Base-by-base conservation (phyloP, 108 stramenopile species). In the Pseudonitzschia delicatissima region DNA sequence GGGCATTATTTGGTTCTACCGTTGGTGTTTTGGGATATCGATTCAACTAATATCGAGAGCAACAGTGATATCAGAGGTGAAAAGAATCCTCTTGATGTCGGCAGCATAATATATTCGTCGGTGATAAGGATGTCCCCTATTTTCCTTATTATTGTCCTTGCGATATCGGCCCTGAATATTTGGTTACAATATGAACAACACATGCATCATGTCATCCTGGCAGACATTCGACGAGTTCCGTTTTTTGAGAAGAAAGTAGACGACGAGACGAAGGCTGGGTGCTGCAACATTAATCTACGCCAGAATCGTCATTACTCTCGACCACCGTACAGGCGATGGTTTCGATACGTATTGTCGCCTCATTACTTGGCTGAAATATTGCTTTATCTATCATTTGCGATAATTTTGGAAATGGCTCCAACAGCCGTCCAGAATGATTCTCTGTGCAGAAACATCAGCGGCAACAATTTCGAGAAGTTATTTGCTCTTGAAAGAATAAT, bases 361-460 rank as follows among this genome's bases (percentile, higher is more conserved):
- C 89, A 90, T 68, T 90, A 90, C 49, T 64, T 86, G 4, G 82
- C 86, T 42, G 89, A 90, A 60, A 84, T 90, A 35, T 51, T 87
- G 59, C 72, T 90, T 21, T 90, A 90, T 67, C 20, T 69, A 13
- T 58, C 74, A 4, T 85, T 87, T 64, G 75, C 72, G 48, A 20
- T 87, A 3, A 28, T 86, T 28, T 45, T 68, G 23, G 37, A 66
- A 59, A 23, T 13, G 31, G 45, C 37, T 25, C 18, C 37, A 40
- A 21, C 59, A 2, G 0, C 37, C 39, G 49, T 29, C 37, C 11
- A 72, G 17, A n/a, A 31, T 48, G 26, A 63, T 39, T 1, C 20
- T n/a, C 5, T 31, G 21, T 57, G 12, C 21, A 66, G 52, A 27
- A 51, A 27, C 45, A 26, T 44, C 27, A 27, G 7, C 51, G 27